Evolutionary conservation across 2,329 filamentous ascomycete species (phyloP).

Genomic region (Calonectria naviculata): DNA sequence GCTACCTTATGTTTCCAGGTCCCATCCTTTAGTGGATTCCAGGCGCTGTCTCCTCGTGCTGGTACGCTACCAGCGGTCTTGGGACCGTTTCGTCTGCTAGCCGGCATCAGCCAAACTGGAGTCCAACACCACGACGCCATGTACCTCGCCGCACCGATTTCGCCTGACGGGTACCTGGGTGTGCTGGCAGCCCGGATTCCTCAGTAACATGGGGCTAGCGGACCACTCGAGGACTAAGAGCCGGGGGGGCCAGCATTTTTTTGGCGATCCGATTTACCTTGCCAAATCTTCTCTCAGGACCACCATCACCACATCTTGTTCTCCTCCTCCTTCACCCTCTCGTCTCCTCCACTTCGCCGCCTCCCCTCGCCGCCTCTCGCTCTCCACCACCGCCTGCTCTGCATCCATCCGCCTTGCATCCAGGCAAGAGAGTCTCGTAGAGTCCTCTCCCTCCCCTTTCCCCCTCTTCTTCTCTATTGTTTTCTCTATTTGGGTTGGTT

Average conservation of each 20-base stretch:
- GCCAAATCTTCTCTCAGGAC: slow-evolving; percentile 46
- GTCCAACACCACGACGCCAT: slow-evolving; percentile 20
- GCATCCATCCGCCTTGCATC: slow-evolving; percentile 33
- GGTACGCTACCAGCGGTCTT: slow-evolving; percentile 15
- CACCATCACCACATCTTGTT: slow-evolving; percentile 41
- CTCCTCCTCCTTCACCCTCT: slow-evolving; percentile 28
- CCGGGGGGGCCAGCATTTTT: slow-evolving; percentile 41
- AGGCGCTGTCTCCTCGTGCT: slow-evolving; percentile 6
- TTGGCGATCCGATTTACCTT: slow-evolving; percentile 42
- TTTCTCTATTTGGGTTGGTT: slow-evolving; percentile 34
- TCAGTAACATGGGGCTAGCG: slow-evolving; percentile 40
- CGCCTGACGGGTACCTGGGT: slow-evolving; percentile 34
- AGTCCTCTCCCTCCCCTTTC: slow-evolving; percentile 29
- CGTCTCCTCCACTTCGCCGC: slow-evolving; percentile 26
- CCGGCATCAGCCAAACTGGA: slow-evolving; percentile 26
- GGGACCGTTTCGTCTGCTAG: slow-evolving; percentile 29
- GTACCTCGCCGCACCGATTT: slow-evolving; percentile 32
- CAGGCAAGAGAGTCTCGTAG: slow-evolving; percentile 38
- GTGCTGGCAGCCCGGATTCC: slow-evolving; percentile 19
- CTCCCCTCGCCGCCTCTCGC: slow-evolving; percentile 31
- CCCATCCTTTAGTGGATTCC: slow-evolving; percentile 6
- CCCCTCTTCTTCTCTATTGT: slow-evolving; percentile 24
- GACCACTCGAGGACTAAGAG: slow-evolving; percentile 34
- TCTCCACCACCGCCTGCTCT: slow-evolving; percentile 32
- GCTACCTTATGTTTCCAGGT: not conserved